These are phyloP conservation scores for Mrakiaceae sp. DNA, from an alignment of 1,284 basidiomycete species.

Conservation along the genomic window DNA sequence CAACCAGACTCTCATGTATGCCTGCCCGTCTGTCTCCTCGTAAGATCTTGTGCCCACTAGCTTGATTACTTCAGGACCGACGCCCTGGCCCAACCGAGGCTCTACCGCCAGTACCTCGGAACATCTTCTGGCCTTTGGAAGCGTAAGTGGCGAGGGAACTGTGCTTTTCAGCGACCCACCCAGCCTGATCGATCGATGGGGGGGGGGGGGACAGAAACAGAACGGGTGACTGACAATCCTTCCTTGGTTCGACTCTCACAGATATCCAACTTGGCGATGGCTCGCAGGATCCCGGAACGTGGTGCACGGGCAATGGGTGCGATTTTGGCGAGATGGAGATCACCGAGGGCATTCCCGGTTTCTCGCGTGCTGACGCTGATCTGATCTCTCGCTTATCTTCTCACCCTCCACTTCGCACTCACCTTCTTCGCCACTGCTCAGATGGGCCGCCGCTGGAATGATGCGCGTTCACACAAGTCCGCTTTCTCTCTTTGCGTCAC, in stretches of 20 bases:
- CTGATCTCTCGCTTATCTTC: no score
- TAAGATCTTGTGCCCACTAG: no score
- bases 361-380: no score
- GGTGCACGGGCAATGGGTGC: conserved; percentile 38
- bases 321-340: conserved; percentile 5
- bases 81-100: no score
- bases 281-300: conserved; percentile 26
- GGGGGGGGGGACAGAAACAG: no score
- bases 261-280: conserved; percentile 30
- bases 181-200: no score
- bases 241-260: neutral
- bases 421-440: no score
- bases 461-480: conserved; percentile 37
- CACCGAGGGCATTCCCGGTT: no score
- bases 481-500: neutral
- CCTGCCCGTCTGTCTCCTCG: no score
- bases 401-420: no score
- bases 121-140: conserved; percentile 28
- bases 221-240: neutral
- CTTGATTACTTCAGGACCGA: no score
- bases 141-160: conserved; percentile 14
- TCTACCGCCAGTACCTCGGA: neutral
- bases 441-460: conserved; percentile 43
- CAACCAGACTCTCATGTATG: conserved; percentile 52
- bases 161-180: no score